Percentiles rank a stretch among this genome's conserved stretches.
phyloP scores from a whole-genome alignment of 495 filamentous ascomycete genomes.

The Neurospora sp. region DNA sequence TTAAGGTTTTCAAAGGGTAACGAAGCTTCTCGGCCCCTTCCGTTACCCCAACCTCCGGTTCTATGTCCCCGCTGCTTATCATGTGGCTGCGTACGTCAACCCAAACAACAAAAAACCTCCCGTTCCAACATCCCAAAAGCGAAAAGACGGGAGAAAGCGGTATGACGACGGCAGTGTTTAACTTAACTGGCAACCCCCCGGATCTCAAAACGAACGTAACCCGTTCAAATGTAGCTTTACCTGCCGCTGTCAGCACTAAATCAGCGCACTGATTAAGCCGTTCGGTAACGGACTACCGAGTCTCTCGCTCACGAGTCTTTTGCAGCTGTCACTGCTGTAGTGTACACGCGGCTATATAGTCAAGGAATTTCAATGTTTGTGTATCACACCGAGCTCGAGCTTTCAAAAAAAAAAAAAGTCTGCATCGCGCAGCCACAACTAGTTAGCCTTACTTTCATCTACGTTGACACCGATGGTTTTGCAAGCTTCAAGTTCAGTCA shows the following conservation, averaged over 20 bases:
- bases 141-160: not conserved
- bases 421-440: not conserved
- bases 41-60: not conserved
- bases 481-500: not conserved
- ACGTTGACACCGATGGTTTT: not conserved
- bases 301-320: not conserved
- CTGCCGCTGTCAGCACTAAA: not conserved
- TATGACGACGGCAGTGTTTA: not conserved
- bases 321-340: too few species aligned
- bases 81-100: not conserved
- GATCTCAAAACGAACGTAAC: not conserved
- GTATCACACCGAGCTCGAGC: too few species aligned
- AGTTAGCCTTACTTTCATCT: not conserved
- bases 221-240: not conserved
- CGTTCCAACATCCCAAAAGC: not conserved
- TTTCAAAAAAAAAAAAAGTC: too few species aligned
- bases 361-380: too few species aligned
- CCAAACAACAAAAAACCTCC: not conserved
- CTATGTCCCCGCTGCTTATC: not conserved
- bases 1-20: not conserved
- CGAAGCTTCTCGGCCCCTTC: not conserved
- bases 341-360: too few species aligned
- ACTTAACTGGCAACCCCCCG: not conserved
- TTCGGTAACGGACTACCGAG: not conserved
- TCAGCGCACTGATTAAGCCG: not conserved